These are phyloP conservation scores for Gastrodia elata DNA, from an alignment of 106 monocot genomes.

Conservation along the genomic window DNA sequence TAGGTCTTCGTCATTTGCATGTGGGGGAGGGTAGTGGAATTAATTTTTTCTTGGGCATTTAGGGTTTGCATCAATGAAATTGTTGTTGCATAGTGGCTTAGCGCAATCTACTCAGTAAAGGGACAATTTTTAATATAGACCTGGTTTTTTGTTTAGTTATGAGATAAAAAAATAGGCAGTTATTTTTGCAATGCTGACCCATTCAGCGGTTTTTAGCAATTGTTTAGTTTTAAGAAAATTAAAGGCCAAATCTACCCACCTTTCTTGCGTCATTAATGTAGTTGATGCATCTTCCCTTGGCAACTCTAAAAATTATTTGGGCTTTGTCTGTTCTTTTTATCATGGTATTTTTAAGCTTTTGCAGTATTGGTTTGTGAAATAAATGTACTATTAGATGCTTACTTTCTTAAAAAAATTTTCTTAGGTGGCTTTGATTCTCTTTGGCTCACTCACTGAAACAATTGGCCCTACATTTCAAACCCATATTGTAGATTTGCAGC, in stretches of 20 bases:
- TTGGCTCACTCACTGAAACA: constrained; percentile 94
- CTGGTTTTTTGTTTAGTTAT: neutral
- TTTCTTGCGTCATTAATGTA: neutral
- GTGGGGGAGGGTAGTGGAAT: neutral
- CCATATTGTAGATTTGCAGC: constrained; percentile 62
- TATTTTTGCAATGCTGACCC: neutral
- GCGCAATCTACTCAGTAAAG: neutral
- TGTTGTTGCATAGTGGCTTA: neutral
- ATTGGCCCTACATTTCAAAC: constrained; percentile 91
- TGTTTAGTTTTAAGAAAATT: neutral
- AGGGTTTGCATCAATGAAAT: neutral
- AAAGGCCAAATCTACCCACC: neutral
- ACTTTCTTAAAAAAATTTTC: constrained; percentile 9
- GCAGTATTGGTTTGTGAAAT: neutral
- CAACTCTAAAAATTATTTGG: too few relatives aligned
- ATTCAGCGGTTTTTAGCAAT: neutral
- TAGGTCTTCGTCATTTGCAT: neutral
- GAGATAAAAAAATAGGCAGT: neutral
- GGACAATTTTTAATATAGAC: neutral
- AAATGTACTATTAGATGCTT: neutral
- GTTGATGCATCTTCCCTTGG: neutral
- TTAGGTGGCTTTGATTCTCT: constrained; percentile 92
- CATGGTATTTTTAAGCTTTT: neutral
- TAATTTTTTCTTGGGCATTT: neutral
- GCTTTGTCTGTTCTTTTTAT: neutral